Evolutionary conservation across 257 asterid species (phyloP).

Genomic region (Plantago ovata): DNA sequence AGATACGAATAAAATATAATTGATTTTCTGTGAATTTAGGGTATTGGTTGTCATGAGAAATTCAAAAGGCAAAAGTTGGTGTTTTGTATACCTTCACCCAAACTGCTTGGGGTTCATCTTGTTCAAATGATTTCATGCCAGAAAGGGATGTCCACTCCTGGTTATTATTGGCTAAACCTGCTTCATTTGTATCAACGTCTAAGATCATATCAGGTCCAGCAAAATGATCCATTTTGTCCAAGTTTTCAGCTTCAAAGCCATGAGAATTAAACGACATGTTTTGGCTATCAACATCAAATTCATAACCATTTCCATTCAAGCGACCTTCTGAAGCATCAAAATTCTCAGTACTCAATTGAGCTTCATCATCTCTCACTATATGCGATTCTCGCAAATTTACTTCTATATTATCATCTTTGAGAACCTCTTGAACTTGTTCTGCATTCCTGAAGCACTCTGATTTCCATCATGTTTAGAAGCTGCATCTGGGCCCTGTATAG

Average conservation of each 20-base stretch:
- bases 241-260: conserved; percentile 55
- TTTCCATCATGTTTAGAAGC: conserved; percentile 44
- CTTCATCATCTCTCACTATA: conserved; percentile 40
- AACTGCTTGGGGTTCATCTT: conserved; percentile 75
- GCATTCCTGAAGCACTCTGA: conserved; percentile 36
- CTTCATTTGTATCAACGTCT: conserved; percentile 42
- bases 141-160: conserved; percentile 42
- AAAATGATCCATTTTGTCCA: conserved; percentile 46
- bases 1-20: background rate
- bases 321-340: conserved; percentile 42
- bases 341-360: conserved; percentile 42
- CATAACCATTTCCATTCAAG: conserved; percentile 43
- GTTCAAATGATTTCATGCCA: conserved; percentile 47
- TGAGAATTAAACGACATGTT: conserved; percentile 47
- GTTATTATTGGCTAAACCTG: conserved; percentile 31
- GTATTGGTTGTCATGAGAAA: background rate
- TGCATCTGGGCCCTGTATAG: conserved; percentile 45
- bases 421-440: conserved; percentile 43
- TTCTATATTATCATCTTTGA: conserved; percentile 36
- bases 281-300: conserved; percentile 51
- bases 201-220: conserved; percentile 33
- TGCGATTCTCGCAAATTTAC: conserved; percentile 32
- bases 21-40: background rate
- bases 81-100: conserved; percentile 83
- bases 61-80: conserved; percentile 10